These are phyloP conservation scores for Colletotrichum gigasporum DNA, from an alignment of 2,329 filamentous ascomycete species.

Conservation along the genomic window DNA sequence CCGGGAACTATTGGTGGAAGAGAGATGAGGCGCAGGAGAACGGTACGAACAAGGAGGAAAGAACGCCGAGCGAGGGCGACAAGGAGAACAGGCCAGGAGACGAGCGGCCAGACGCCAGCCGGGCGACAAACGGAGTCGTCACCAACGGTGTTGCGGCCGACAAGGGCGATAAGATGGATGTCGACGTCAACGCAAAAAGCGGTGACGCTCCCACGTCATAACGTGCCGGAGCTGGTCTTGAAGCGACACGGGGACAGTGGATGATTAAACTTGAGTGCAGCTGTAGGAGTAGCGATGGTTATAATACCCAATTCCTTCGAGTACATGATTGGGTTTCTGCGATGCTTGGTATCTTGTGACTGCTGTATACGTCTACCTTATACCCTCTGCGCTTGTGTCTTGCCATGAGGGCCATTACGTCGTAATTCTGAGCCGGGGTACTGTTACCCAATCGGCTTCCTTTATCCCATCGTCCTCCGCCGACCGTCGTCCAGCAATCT, in stretches of 20 bases:
- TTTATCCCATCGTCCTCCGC: neutral
- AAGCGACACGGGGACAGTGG: neutral
- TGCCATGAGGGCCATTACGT: no score
- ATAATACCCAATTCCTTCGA: conserved; percentile 30
- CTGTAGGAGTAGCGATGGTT: conserved; percentile 29
- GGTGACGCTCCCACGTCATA: neutral
- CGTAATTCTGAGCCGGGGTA: no score
- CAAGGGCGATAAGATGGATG: conserved; percentile 15
- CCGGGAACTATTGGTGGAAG: conserved; percentile 46
- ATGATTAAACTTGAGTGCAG: neutral
- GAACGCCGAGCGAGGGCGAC: conserved; percentile 47
- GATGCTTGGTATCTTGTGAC: conserved; percentile 3
- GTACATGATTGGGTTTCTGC: neutral
- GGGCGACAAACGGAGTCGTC: neutral
- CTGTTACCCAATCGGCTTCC: no score
- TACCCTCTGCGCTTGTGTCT: no score
- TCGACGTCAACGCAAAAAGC: neutral
- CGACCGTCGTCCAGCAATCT: no score
- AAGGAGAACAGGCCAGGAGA: conserved; percentile 55
- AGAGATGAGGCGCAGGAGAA: conserved; percentile 37
- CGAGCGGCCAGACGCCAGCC: neutral
- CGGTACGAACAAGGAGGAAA: conserved; percentile 39
- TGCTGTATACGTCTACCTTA: conserved; percentile 8
- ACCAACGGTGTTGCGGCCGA: neutral
- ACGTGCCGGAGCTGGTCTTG: neutral